A percentile compares a stretch with the other conserved stretches of the same genome.
These are phyloP conservation scores for Styphnolobium japonicum DNA, from an alignment of 306 rosid species.

Conservation along the genomic window DNA sequence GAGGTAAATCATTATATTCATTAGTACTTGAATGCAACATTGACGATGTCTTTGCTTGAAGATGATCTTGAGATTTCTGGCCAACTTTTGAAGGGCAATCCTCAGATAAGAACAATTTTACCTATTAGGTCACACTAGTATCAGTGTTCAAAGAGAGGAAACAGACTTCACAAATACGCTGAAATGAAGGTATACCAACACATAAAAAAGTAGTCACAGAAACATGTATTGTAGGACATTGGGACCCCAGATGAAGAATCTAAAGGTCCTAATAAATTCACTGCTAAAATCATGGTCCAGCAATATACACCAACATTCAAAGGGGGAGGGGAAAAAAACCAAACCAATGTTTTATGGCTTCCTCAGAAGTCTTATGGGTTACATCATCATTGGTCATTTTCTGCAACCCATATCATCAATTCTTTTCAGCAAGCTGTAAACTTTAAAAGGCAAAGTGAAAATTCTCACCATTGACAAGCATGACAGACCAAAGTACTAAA, in stretches of 20 bases:
- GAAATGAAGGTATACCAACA: neutral
- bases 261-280: neutral
- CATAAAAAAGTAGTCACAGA: neutral
- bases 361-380: neutral
- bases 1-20: conserved; percentile 50
- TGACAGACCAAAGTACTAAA: neutral
- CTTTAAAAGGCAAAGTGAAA: neutral
- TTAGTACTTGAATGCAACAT: conserved; percentile 32
- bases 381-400: neutral
- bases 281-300: neutral
- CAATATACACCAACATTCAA: neutral
- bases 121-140: conserved; percentile 36
- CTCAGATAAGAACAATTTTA: conserved; percentile 49
- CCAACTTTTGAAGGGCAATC: conserved; percentile 59
- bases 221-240: neutral
- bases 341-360: neutral
- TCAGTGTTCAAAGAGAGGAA: neutral
- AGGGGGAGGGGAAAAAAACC: neutral
- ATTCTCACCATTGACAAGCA: neutral
- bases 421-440: neutral
- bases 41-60: conserved; percentile 42
- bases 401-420: neutral
- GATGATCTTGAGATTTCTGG: conserved; percentile 37
- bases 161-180: neutral
- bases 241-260: neutral